Evolutionary conservation across 768 basidiomycete species (phyloP).

Genomic region (Boletus speciosus): DNA sequence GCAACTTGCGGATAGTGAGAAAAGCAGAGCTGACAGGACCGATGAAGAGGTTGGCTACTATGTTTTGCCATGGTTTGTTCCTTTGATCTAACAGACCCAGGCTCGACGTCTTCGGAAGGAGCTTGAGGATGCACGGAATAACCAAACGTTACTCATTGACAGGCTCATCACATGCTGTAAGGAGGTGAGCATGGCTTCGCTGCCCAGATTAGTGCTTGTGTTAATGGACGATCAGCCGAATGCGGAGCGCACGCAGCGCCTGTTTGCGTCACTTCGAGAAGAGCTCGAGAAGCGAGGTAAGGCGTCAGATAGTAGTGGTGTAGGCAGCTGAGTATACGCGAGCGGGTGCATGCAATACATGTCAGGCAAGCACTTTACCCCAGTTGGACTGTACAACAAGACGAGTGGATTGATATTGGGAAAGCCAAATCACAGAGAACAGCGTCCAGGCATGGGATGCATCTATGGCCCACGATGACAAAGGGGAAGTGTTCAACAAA

Average conservation of each 20-base stretch:
- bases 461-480: slow-evolving; percentile 2
- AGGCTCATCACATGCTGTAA: slow-evolving; percentile 83
- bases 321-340: slow-evolving; percentile 39
- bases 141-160: slow-evolving; percentile 77
- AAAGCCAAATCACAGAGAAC: background rate
- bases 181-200: slow-evolving; percentile 53
- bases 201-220: slow-evolving; percentile 3
- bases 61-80: slow-evolving; percentile 1
- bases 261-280: slow-evolving; percentile 78
- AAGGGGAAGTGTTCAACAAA: background rate
- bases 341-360: slow-evolving; percentile 14
- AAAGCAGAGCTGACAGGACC: slow-evolving; percentile 56
- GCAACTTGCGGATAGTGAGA: slow-evolving; percentile 76
- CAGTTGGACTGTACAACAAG: slow-evolving; percentile 11
- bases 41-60: slow-evolving; percentile 66
- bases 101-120: slow-evolving; percentile 68
- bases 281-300: slow-evolving; percentile 74
- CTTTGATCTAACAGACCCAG: slow-evolving; percentile 34
- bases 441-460: background rate
- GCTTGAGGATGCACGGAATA: slow-evolving; percentile 74
- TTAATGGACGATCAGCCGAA: slow-evolving; percentile 53
- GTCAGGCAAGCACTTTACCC: slow-evolving; percentile 7
- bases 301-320: slow-evolving; percentile 39
- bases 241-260: slow-evolving; percentile 75
- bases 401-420: slow-evolving; percentile 1